phyloP scores from a whole-genome alignment of 2,329 filamentous ascomycete species.

The Xylaria sp. region DNA sequence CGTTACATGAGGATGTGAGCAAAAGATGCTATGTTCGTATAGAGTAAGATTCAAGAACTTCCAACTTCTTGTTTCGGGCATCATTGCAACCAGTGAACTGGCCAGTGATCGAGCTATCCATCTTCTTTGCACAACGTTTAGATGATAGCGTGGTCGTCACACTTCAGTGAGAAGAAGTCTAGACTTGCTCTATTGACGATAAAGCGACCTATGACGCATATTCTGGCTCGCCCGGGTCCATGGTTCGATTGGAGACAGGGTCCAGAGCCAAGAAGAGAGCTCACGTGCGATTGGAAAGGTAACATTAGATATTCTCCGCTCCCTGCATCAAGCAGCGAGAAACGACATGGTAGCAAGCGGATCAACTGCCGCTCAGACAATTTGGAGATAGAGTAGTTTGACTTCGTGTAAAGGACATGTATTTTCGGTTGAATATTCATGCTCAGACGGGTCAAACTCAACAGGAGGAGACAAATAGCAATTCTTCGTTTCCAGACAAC shows the following conservation, averaged over 20 bases:
- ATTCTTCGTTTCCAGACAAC: background rate
- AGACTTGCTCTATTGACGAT: background rate
- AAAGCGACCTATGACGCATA: slow-evolving; percentile 2
- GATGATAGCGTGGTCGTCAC: background rate
- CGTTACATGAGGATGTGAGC: background rate
- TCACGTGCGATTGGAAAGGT: slow-evolving; percentile 17
- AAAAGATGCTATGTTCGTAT: slow-evolving; percentile 11
- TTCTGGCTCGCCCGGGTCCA: background rate
- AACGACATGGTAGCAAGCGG: background rate
- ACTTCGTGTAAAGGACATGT: background rate
- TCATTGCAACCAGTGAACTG: background rate
- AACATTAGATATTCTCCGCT: slow-evolving; percentile 13
- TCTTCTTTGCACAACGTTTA: background rate
- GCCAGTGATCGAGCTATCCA: background rate
- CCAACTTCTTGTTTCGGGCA: background rate
- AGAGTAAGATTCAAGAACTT: background rate
- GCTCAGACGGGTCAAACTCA: background rate
- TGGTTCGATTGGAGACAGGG: slow-evolving; percentile 5
- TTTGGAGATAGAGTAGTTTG: background rate
- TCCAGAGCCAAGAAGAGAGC: slow-evolving; percentile 14
- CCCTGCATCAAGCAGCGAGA: slow-evolving; percentile 7
- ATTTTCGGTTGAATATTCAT: background rate
- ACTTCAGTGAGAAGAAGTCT: background rate
- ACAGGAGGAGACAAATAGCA: background rate
- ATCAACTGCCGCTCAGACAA: slow-evolving; percentile 1